Evolutionary conservation across 257 asterid genomes (phyloP), one percentile per base, ranked within the genome.

Genomic region (Osmanthus fragrans): DNA sequence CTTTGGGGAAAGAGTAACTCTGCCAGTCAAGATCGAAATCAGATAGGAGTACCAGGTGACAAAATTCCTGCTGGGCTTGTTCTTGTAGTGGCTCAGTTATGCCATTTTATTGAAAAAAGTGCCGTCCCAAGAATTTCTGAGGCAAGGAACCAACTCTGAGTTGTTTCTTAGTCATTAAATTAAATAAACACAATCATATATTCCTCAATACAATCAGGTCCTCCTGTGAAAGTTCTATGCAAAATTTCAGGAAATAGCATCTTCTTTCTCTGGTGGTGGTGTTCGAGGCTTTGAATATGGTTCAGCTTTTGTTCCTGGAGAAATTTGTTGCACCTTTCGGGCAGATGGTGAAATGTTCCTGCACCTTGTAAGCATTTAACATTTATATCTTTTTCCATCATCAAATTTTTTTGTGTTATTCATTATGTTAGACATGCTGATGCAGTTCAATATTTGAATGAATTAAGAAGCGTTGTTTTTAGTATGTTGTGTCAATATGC

Each of bases 51-150:
- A 72, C 90, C 83, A 72, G 84, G 87, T 30, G 97, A 89, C 80
- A 93, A 88, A 82, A 78, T 90, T 80, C 87, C 86, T 81, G 91
- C 99, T 60, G 98, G 94, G 77, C 93, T 89, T 87, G 96, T 95
- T 85, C 97, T 95, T 85, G 91, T 93, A 80, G 86, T 95, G 39
- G 92, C 96, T 60, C 92, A 86, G 76, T 85, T 95, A 40, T 82
- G 94, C 76, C 76, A 88, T 80, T 93, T 78, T 84, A 83, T 92
- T 70, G 99, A 91, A 84, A 93, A 87, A 84, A 93, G 82, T 78
- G 97, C 91, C 77, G 82, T 95, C 81, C 96, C 97, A 54, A 86
- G 92, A 90, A 82, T 93, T 79, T 87, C 96, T 0, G 97, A 93
- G 96, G 99, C 82, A 79, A 84, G 90, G 78, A 76, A 54, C 72